These are phyloP conservation scores for Diaporthe sp. DNA, from an alignment of 2,329 filamentous ascomycete species.

Conservation along the genomic window DNA sequence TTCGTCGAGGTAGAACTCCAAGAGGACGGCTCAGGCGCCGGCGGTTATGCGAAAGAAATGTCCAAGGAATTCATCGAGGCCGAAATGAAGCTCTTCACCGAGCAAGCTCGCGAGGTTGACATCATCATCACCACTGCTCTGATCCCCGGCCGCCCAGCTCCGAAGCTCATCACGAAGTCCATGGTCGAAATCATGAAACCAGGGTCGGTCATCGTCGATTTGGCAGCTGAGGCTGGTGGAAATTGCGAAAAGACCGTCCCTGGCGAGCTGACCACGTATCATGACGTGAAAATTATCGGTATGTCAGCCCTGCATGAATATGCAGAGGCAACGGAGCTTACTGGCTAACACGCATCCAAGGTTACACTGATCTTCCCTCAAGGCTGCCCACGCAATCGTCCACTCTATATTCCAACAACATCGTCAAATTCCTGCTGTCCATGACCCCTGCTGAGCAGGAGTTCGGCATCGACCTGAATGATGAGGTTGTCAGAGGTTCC, in stretches of 20 bases:
- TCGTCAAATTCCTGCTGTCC: constrained; percentile 87
- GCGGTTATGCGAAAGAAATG: constrained; percentile 94
- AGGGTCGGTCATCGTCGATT: constrained; percentile 87
- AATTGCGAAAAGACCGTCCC: constrained; percentile 87
- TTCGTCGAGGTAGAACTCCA: constrained; percentile 88
- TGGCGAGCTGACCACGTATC: constrained; percentile 75
- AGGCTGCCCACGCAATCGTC: constrained; percentile 89
- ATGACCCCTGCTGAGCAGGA: constrained; percentile 82
- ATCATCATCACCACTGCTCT: constrained; percentile 94
- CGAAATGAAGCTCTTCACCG: constrained; percentile 91
- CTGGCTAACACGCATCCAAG: constrained; percentile 47
- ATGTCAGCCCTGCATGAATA: constrained; percentile 40
- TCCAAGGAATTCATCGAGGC: constrained; percentile 93
- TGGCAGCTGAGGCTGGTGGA: constrained; percentile 87
- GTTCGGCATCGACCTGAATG: constrained; percentile 82
- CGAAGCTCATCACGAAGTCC: constrained; percentile 83
- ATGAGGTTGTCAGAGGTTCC: constrained; percentile 86
- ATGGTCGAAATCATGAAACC: constrained; percentile 90
- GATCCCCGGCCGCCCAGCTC: constrained; percentile 85
- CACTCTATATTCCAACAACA: constrained; percentile 93
- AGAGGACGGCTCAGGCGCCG: constrained; percentile 85
- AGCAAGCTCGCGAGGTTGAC: constrained; percentile 88
- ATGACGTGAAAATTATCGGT: constrained; percentile 88
- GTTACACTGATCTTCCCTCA: constrained; percentile 89
- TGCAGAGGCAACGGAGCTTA: neutral